A percentile compares a stretch with the other conserved stretches of the same genome.
These are phyloP conservation scores for Phtheirospermum japonicum DNA, from an alignment of 257 asterid genomes.

Conservation along the genomic window DNA sequence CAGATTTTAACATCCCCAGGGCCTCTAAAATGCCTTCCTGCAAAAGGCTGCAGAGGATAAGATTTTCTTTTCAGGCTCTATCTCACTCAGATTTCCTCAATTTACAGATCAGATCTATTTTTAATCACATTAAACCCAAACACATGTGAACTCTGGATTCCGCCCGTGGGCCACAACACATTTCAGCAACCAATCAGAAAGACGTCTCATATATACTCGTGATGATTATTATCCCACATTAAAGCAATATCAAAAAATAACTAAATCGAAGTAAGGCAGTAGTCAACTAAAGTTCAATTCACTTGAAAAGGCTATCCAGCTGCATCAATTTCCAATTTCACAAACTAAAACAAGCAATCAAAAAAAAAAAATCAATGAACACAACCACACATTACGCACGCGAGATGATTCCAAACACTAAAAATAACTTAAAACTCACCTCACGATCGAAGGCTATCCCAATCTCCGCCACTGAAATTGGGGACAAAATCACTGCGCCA, in stretches of 20 bases:
- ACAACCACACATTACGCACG: not conserved
- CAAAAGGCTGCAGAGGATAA: slow-evolving; percentile 3
- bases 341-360: too few species aligned
- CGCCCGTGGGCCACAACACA: not conserved
- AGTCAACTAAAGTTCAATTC: slow-evolving; percentile 24
- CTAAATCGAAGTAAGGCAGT: slow-evolving; percentile 6
- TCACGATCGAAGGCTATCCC: slow-evolving; percentile 29
- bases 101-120: slow-evolving; percentile 40
- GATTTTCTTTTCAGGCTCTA: too few species aligned
- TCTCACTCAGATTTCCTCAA: slow-evolving; percentile 11
- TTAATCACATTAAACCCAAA: slow-evolving; percentile 7
- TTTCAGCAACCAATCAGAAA: not conserved
- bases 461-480: too few species aligned
- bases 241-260: slow-evolving; percentile 48
- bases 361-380: not conserved
- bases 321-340: too few species aligned
- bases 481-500: too few species aligned
- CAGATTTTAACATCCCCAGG: slow-evolving; percentile 42
- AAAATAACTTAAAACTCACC: slow-evolving; percentile 31
- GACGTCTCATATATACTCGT: slow-evolving; percentile 18
- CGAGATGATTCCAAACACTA: not conserved
- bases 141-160: not conserved
- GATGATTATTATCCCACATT: too few species aligned
- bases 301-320: slow-evolving; percentile 1
- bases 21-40: not conserved